Base-by-base conservation (phyloP, 371 early-diverging fungal genomes). In the Mucor circinelloides region DNA sequence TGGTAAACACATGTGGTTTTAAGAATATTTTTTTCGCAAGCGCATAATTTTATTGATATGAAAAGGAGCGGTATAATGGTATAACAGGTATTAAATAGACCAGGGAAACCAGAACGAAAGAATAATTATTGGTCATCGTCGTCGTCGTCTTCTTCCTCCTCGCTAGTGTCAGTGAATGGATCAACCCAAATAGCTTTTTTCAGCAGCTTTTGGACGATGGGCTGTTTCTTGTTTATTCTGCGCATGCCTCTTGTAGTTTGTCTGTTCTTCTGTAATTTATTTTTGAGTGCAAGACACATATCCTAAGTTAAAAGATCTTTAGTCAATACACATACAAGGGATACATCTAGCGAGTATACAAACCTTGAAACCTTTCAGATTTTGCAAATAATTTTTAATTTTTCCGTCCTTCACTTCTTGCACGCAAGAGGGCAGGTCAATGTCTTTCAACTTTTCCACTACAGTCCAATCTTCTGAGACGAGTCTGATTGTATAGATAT, bases 401-500 rank as follows among this genome's bases (percentile, higher is more conserved):
- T n/a, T n/a, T 3, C 60, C 60, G 19, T 44, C 30, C 15, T 60
- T 60, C 1, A 60, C 36, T 9, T 63, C 63, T 54, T 54, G 13
- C 4, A 58, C 46, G 19, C 64, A 54, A 63, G 52, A 66, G 27
- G 67, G 60, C 17, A 66, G 31, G 40, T 66, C 67, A 52, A 66
- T 54, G 66, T 60, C 55, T 66, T 60, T 60, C 60, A 60, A 32
- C 54, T 66, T 66, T 60, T 66, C 60, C 42, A 60, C 60, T 50
- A 66, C 44, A 60, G 55, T 55, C 55, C 67, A 60, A 52, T 60
- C 67, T 66, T 66, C 60, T 38, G 67, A 66, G 54, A 55, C 55
- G 42, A 44, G 54, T 66, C 60, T 50, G 58, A 66, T 66, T 60
- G 44, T 66, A 60, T 54, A 66, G 40, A 54, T 66, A 66, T 66